Percentiles rank a stretch among this genome's conserved stretches.
Evolutionary conservation across 768 basidiomycete species (phyloP).

Genomic region (Tricholomella constricta): DNA sequence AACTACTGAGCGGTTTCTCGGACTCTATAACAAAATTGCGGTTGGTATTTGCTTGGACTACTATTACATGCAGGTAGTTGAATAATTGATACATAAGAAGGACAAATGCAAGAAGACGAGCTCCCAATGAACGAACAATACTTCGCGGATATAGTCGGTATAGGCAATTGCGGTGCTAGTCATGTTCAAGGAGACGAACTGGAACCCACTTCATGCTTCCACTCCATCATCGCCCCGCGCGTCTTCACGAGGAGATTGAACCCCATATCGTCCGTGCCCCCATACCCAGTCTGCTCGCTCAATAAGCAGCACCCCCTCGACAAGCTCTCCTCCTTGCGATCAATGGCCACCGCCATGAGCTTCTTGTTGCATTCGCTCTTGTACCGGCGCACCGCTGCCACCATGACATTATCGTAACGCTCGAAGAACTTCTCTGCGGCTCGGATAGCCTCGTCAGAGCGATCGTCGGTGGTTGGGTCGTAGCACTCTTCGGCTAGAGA

Average conservation of each 20-base stretch:
- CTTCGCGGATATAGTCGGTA: not conserved
- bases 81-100: not conserved
- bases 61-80: not conserved
- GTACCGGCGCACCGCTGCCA: constrained; percentile 36
- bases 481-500: constrained; percentile 47
- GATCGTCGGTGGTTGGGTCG: constrained; percentile 40
- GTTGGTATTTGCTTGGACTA: too few relatives aligned
- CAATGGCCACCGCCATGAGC: constrained; percentile 35
- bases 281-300: constrained; percentile 49
- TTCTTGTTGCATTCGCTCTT: constrained; percentile 41
- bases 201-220: constrained; percentile 40
- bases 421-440: constrained; percentile 36
- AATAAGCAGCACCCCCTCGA: constrained; percentile 44
- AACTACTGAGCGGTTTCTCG: too few relatives aligned
- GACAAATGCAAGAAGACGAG: too few relatives aligned
- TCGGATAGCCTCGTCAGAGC: constrained; percentile 38
- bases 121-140: not conserved
- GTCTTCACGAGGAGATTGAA: constrained; percentile 40
- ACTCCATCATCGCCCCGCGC: constrained; percentile 38
- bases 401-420: constrained; percentile 40
- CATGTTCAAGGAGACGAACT: constrained; percentile 1
- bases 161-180: not conserved
- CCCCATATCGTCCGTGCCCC: constrained; percentile 42
- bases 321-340: constrained; percentile 38
- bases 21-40: too few relatives aligned